A percentile compares a stretch with the other conserved stretches of the same genome.
Conservation (phyloP, 1,139 yeast species). For the Debaryomyces coudertii region DNA sequence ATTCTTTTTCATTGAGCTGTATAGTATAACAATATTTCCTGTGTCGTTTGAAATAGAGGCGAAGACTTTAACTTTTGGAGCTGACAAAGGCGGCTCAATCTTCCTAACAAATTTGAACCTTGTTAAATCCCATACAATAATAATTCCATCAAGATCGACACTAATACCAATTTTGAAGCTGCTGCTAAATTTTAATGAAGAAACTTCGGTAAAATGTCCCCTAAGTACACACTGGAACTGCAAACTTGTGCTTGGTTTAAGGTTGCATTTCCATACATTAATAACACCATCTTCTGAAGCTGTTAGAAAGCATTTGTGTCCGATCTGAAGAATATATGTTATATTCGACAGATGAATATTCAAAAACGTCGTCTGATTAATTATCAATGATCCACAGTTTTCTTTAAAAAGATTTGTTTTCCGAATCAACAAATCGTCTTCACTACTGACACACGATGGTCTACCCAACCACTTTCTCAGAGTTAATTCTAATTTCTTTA, state of each 20-base stretch:
- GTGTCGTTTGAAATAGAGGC: constrained; percentile 56
- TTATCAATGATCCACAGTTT: constrained; percentile 39
- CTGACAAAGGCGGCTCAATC: constrained; percentile 25
- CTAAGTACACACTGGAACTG: constrained; percentile 52
- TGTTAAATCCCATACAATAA: constrained; percentile 62
- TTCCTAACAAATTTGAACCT: constrained; percentile 52
- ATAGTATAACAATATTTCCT: constrained; percentile 52
- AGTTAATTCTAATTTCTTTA: constrained; percentile 44
- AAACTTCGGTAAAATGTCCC: constrained; percentile 54
- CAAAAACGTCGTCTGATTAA: constrained; percentile 47
- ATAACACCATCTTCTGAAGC: constrained; percentile 60
- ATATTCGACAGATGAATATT: constrained; percentile 44
- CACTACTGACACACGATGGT: constrained; percentile 40
- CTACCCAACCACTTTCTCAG: constrained; percentile 52
- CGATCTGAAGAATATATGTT: constrained; percentile 38
- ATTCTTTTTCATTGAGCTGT: constrained; percentile 20
- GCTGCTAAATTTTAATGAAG: constrained; percentile 46
- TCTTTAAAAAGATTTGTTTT: constrained; percentile 30
- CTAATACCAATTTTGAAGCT: constrained; percentile 56
- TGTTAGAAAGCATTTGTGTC: constrained; percentile 47
- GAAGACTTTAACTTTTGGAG: constrained; percentile 22
- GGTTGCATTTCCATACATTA: constrained; percentile 53
- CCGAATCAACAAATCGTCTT: constrained; percentile 44
- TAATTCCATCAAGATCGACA: constrained; percentile 52
- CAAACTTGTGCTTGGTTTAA: constrained; percentile 31